A percentile compares a stretch with the other conserved stretches of the same genome.
phyloP scores from a whole-genome alignment of 2,329 filamentous ascomycete species.

The Trichoderma koningii region DNA sequence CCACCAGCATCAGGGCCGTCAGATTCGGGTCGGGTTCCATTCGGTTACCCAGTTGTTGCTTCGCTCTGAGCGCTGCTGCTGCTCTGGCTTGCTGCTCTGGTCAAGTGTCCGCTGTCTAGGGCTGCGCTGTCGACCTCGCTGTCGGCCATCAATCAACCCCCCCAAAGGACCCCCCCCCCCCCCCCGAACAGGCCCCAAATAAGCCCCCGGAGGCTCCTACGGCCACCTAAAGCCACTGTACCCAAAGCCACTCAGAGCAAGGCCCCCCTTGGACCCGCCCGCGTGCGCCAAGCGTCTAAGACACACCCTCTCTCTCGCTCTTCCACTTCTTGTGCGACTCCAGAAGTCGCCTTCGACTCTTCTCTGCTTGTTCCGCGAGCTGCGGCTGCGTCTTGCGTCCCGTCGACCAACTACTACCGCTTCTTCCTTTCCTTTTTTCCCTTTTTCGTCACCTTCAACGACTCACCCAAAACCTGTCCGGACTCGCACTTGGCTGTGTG shows the following conservation, averaged over 20 bases:
- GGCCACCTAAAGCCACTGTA: neutral
- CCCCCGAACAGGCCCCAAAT: neutral
- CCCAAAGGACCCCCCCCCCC: neutral
- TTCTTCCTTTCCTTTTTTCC: conserved; percentile 27
- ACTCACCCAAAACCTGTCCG: conserved; percentile 24
- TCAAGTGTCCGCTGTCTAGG: no score
- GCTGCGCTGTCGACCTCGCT: no score
- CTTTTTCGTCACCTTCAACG: conserved; percentile 12
- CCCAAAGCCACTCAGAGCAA: no score
- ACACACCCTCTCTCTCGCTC: conserved; percentile 18
- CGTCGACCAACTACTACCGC: conserved; percentile 21
- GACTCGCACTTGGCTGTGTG: conserved; percentile 23
- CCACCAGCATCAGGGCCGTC: conserved; percentile 16
- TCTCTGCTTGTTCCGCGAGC: conserved; percentile 27
- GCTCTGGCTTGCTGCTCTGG: no score
- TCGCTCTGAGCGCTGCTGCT: no score
- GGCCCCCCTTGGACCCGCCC: conserved; percentile 27
- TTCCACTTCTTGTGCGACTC: conserved; percentile 22
- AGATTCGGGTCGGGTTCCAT: neutral
- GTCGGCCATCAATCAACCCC: neutral
- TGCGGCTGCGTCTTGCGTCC: conserved; percentile 25
- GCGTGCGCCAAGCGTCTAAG: conserved; percentile 28
- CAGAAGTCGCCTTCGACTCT: conserved; percentile 27
- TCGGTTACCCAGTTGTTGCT: no score
- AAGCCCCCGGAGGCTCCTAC: conserved; percentile 2